These are phyloP conservation scores for Protea cynaroides DNA, from an alignment of 164 flowering plant species.

Conservation along the genomic window DNA sequence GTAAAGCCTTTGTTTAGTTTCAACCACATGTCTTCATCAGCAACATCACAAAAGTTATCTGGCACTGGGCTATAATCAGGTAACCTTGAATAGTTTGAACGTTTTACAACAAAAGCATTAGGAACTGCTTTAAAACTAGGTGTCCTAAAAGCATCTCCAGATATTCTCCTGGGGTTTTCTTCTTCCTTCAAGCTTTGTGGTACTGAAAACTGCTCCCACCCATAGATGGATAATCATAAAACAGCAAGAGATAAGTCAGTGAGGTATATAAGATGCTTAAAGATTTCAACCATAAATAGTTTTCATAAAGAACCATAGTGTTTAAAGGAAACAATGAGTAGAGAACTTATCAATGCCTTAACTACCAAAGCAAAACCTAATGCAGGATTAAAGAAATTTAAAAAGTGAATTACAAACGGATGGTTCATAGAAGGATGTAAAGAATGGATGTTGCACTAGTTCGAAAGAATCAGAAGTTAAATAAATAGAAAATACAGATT, in stretches of 20 bases:
- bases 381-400: no score
- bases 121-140: constrained; percentile 59
- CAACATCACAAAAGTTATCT: constrained; percentile 58
- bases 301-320: no score
- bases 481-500: no score
- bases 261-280: background rate
- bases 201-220: constrained; percentile 28
- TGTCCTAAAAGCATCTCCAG: constrained; percentile 54
- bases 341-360: no score
- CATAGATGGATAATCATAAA: background rate
- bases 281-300: background rate
- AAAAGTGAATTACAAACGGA: no score
- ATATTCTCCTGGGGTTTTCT: constrained; percentile 24
- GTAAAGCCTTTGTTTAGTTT: constrained; percentile 77
- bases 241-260: background rate
- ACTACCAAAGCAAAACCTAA: no score
- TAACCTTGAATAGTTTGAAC: constrained; percentile 48
- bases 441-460: no score
- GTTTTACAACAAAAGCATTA: constrained; percentile 57
- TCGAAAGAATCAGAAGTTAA: no score
- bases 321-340: no score
- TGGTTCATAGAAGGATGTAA: no score
- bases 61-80: constrained; percentile 81
- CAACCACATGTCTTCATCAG: constrained; percentile 94
- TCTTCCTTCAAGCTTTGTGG: constrained; percentile 33